A percentile compares a stretch with the other conserved stretches of the same genome.
Conservation (phyloP, 139 green algal genomes). For the Helicosporidium sp. region DNA sequence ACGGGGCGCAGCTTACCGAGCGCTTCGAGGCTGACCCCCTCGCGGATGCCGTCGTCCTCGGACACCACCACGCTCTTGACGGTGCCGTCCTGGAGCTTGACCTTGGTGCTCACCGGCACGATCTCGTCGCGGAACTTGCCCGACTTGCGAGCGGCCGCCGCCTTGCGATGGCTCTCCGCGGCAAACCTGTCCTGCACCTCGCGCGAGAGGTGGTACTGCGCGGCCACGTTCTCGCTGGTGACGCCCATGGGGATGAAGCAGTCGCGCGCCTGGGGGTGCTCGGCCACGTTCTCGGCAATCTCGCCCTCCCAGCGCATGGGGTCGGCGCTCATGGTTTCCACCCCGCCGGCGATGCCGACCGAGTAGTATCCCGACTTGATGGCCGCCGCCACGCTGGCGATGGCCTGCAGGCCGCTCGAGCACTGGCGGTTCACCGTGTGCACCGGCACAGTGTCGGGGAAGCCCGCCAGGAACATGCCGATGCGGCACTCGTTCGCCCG, state of each 20-base stretch:
- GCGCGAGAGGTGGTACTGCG: conserved; percentile 54
- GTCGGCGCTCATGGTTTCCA: conserved; percentile 90
- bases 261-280: conserved; percentile 42
- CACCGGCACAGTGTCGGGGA: conserved; percentile 79
- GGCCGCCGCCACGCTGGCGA: conserved; percentile 76
- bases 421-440: conserved; percentile 77
- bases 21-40: conserved; percentile 31
- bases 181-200: conserved; percentile 65
- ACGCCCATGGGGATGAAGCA: conserved; percentile 97
- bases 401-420: conserved; percentile 69
- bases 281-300: conserved; percentile 65
- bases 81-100: conserved; percentile 54
- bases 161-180: conserved; percentile 55
- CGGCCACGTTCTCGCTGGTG: conserved; percentile 93
- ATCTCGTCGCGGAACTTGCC: conserved; percentile 89
- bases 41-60: conserved; percentile 82
- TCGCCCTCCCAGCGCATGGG: conserved; percentile 91
- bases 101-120: conserved; percentile 77
- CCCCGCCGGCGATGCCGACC: conserved; percentile 69
- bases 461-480: conserved; percentile 75
- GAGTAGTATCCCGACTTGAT: conserved; percentile 94
- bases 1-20: conserved; percentile 55
- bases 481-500: conserved; percentile 89
- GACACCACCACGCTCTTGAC: conserved; percentile 50
- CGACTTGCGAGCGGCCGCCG: conserved; percentile 47